A percentile compares a stretch with the other conserved stretches of the same genome.
Conservation (phyloP, 2,329 filamentous ascomycete genomes). For the Moelleriella libera region DNA sequence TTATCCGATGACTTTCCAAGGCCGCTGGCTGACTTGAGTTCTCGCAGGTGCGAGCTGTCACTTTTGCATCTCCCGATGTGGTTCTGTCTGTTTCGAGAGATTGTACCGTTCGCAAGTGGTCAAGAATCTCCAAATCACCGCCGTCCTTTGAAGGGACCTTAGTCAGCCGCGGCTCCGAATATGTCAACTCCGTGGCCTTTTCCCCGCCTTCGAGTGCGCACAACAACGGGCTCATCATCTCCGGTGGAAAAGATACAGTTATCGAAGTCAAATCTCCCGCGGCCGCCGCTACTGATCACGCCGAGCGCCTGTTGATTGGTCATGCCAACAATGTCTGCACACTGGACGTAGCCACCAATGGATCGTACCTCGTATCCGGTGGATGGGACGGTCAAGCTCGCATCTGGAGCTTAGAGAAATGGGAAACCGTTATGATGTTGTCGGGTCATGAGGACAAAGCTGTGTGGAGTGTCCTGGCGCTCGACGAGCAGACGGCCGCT, state of each 20-base stretch:
- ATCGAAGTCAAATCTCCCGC: constrained; percentile 75
- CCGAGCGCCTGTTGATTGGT: constrained; percentile 73
- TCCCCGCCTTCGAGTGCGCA: constrained; percentile 53
- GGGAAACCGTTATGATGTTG: constrained; percentile 62
- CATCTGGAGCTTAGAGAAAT: constrained; percentile 74
- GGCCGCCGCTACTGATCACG: constrained; percentile 55
- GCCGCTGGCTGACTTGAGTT: constrained; percentile 6
- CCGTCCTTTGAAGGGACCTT: constrained; percentile 67
- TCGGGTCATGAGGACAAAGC: constrained; percentile 60
- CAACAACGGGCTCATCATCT: constrained; percentile 70
- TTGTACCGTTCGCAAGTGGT: constrained; percentile 80
- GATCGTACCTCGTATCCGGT: constrained; percentile 69
- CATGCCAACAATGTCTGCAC: constrained; percentile 82
- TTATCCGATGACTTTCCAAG: not conserved
- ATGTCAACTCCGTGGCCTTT: constrained; percentile 76
- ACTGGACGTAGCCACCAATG: constrained; percentile 61
- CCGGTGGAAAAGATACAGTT: constrained; percentile 81
- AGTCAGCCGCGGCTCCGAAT: constrained; percentile 65
- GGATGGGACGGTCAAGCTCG: constrained; percentile 87
- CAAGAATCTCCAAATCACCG: constrained; percentile 44
- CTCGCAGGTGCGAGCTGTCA: constrained; percentile 68
- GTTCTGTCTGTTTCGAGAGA: constrained; percentile 84
- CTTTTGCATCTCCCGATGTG: constrained; percentile 57
- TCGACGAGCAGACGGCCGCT: constrained; percentile 66
- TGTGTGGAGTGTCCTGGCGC: constrained; percentile 84